phyloP scores from a whole-genome alignment of 352 stramenopile genomes.

The Phytopythium delawarense region DNA sequence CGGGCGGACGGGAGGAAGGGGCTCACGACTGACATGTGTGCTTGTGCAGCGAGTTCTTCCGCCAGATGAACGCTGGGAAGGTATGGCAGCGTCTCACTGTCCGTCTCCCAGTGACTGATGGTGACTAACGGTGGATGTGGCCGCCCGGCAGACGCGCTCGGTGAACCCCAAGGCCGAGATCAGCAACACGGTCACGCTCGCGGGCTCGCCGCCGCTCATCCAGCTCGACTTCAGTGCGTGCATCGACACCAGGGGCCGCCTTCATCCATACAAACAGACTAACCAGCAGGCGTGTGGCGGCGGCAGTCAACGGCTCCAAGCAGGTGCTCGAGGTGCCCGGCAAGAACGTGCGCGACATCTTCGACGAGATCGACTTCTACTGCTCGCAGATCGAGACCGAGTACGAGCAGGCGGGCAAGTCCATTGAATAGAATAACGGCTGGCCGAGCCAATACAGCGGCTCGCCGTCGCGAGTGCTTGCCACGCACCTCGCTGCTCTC shows the following conservation, averaged over 20 bases:
- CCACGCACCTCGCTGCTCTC: background rate
- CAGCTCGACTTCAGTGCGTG: conserved; percentile 83
- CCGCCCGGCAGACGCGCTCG: conserved; percentile 40
- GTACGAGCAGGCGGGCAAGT: conserved; percentile 80
- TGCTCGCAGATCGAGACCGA: conserved; percentile 86
- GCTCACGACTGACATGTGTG: background rate
- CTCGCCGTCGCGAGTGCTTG: background rate
- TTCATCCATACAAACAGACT: background rate
- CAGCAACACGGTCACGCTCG: conserved; percentile 46
- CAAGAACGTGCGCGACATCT: conserved; percentile 82
- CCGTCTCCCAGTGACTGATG: background rate
- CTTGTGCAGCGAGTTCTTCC: conserved; percentile 76
- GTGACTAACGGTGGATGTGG: background rate
- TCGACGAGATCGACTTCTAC: conserved; percentile 79
- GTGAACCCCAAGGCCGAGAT: conserved; percentile 83
- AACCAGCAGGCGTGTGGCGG: background rate
- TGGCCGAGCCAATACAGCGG: background rate
- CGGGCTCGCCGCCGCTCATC: conserved; percentile 54
- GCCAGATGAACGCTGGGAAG: conserved; percentile 77
- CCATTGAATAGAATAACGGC: conserved; percentile 61
- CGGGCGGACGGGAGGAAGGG: background rate
- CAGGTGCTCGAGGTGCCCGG: conserved; percentile 57
- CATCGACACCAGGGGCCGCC: background rate
- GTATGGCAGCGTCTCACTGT: conserved; percentile 15
- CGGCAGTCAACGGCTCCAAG: conserved; percentile 73